phyloP scores from a whole-genome alignment of 805 yeast species.

The Hyphopichia homilentoma region DNA sequence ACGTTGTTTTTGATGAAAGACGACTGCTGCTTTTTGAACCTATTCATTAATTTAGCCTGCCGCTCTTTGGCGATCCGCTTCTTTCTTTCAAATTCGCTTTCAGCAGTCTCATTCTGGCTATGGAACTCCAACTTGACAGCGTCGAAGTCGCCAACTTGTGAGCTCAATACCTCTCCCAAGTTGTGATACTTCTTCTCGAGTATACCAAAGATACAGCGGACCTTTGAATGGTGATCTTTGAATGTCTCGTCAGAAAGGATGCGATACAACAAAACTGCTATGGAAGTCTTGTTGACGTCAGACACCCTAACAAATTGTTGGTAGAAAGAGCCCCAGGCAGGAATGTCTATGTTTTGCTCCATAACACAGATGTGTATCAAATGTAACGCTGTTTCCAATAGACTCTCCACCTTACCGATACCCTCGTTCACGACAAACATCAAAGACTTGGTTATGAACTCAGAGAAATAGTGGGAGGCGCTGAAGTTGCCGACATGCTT shows the following conservation, averaged over 20 bases:
- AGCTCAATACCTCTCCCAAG: conserved; percentile 14
- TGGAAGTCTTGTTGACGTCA: conserved; percentile 30
- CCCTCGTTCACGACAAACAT: conserved; percentile 33
- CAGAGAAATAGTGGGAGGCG: conserved; percentile 48
- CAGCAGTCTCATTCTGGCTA: conserved; percentile 11
- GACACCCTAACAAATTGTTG: conserved; percentile 25
- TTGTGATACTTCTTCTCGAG: conserved; percentile 21
- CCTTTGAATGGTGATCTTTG: conserved; percentile 46
- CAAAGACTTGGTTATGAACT: conserved; percentile 50
- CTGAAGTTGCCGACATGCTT: conserved; percentile 48
- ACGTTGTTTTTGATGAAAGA: conserved; percentile 60
- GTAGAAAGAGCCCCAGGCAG: conserved; percentile 28
- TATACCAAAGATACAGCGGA: conserved; percentile 50
- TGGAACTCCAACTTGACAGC: conserved; percentile 15
- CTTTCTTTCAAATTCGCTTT: conserved; percentile 51
- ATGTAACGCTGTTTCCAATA: conserved; percentile 60
- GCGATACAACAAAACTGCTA: conserved; percentile 33
- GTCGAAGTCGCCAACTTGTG: conserved; percentile 22
- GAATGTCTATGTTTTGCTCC: conserved; percentile 27
- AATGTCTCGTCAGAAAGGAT: conserved; percentile 41
- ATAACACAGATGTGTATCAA: conserved; percentile 57
- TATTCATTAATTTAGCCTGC: conserved; percentile 68
- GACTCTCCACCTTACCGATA: conserved; percentile 46
- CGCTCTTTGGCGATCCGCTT: conserved; percentile 68
- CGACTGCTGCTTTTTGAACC: conserved; percentile 74